These are phyloP conservation scores for Spathaspora sp. DNA, from an alignment of 805 yeast genomes.

Conservation along the genomic window DNA sequence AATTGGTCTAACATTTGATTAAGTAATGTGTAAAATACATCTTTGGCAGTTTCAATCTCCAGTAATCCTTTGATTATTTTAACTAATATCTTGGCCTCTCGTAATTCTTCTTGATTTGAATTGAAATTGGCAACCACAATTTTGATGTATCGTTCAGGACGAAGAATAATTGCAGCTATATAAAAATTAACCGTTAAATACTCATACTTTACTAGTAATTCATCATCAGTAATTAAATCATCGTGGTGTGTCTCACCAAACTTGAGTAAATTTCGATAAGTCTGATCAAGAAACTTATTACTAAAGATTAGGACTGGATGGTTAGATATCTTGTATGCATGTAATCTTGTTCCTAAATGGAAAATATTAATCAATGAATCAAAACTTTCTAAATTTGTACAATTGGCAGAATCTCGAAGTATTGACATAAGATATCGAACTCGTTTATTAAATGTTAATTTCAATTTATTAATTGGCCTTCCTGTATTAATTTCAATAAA, in stretches of 20 bases:
- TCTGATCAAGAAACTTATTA: constrained; percentile 26
- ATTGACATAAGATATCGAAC: constrained; percentile 26
- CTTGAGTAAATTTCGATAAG: constrained; percentile 19
- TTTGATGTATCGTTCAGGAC: constrained; percentile 28
- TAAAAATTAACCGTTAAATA: constrained; percentile 24
- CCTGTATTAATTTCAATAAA: constrained; percentile 25
- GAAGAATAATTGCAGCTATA: constrained; percentile 32
- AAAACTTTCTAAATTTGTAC: constrained; percentile 27
- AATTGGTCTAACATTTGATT: constrained; percentile 18
- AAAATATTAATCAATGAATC: constrained; percentile 33
- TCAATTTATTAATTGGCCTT: constrained; percentile 25
- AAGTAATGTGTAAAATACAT: constrained; percentile 21
- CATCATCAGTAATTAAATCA: constrained; percentile 10
- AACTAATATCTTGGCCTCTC: constrained; percentile 21
- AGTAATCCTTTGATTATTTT: constrained; percentile 29
- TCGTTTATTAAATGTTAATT: constrained; percentile 33
- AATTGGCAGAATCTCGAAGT: constrained; percentile 23
- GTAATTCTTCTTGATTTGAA: constrained; percentile 19
- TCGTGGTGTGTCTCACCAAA: constrained; percentile 11
- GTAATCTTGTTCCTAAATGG: constrained; percentile 31
- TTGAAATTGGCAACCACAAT: constrained; percentile 19
- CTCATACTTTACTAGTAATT: constrained; percentile 15
- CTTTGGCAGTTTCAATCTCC: constrained; percentile 18
- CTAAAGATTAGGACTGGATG: constrained; percentile 31
- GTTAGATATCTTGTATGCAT: constrained; percentile 8